Evolutionary conservation across 176 grass and related monocot species (phyloP).

Genomic region (Oryza nivara): DNA sequence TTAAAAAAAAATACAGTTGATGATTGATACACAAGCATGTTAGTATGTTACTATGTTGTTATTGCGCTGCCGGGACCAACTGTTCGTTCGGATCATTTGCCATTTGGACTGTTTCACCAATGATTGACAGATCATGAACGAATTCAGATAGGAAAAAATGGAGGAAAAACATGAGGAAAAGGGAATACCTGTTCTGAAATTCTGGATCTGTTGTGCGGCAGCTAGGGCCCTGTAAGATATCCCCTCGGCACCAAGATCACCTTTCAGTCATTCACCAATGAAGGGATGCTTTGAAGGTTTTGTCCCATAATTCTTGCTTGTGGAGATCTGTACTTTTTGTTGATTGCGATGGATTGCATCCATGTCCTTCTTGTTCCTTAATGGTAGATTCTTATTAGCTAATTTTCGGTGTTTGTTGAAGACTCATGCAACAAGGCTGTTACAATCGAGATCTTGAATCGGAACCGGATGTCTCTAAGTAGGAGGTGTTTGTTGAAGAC

Average conservation of each 20-base stretch:
- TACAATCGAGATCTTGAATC: too few relatives aligned
- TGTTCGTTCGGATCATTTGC: slow-evolving; percentile 1
- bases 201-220: slow-evolving; percentile 6
- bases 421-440: too few relatives aligned
- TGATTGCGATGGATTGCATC: neutral
- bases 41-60: neutral
- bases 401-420: neutral
- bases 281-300: neutral
- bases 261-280: neutral
- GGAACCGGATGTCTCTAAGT: too few relatives aligned
- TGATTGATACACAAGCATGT: neutral
- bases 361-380: neutral
- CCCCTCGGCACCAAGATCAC: slow-evolving; percentile 10
- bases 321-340: neutral
- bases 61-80: neutral
- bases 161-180: neutral
- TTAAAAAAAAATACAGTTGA: neutral
- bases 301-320: slow-evolving; percentile 2
- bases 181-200: neutral
- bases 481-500: too few relatives aligned
- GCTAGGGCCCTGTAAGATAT: slow-evolving; percentile 21
- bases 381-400: neutral
- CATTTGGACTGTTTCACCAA: slow-evolving; percentile 3
- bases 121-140: slow-evolving; percentile 14
- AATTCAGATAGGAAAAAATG: neutral